These are phyloP conservation scores for Ceratocystis cacaofunesta DNA, from an alignment of 2,329 filamentous ascomycete species.

Conservation along the genomic window DNA sequence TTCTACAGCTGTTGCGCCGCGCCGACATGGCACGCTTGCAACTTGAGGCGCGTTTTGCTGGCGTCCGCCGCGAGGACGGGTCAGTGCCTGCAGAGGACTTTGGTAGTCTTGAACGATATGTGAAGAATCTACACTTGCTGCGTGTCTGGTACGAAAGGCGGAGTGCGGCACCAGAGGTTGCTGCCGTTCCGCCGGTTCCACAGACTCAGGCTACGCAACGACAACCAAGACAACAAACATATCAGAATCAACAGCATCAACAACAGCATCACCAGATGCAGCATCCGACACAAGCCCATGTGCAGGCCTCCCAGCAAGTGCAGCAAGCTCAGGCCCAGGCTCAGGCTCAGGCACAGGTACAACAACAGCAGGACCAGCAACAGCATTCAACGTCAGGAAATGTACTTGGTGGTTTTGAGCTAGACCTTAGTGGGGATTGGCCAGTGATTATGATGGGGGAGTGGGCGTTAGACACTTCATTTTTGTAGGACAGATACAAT, in stretches of 20 bases:
- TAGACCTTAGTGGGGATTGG: constrained; percentile 14
- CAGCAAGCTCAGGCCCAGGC: background rate
- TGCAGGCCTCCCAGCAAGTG: background rate
- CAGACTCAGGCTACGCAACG: background rate
- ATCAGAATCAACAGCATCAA: background rate
- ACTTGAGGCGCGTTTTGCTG: constrained; percentile 14
- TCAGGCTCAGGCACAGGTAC: background rate
- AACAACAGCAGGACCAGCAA: background rate
- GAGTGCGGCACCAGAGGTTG: constrained; percentile 14
- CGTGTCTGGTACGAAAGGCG: constrained; percentile 15
- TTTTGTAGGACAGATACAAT: background rate
- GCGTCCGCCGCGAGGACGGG: constrained; percentile 11
- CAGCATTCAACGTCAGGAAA: background rate
- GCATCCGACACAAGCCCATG: background rate
- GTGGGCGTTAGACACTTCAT: constrained; percentile 15
- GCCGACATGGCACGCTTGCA: constrained; percentile 14
- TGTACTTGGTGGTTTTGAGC: constrained; percentile 3
- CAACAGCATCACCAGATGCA: background rate
- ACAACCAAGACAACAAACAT: background rate
- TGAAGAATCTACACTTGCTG: constrained; percentile 15
- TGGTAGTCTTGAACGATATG: constrained; percentile 16
- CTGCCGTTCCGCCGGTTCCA: constrained; percentile 5
- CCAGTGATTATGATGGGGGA: constrained; percentile 16
- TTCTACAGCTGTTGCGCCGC: constrained; percentile 14
- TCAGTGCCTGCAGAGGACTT: constrained; percentile 14